Percentiles rank a stretch among this genome's conserved stretches.
Conservation (phyloP, 345 rosid species). For the Populus euphratica region DNA sequence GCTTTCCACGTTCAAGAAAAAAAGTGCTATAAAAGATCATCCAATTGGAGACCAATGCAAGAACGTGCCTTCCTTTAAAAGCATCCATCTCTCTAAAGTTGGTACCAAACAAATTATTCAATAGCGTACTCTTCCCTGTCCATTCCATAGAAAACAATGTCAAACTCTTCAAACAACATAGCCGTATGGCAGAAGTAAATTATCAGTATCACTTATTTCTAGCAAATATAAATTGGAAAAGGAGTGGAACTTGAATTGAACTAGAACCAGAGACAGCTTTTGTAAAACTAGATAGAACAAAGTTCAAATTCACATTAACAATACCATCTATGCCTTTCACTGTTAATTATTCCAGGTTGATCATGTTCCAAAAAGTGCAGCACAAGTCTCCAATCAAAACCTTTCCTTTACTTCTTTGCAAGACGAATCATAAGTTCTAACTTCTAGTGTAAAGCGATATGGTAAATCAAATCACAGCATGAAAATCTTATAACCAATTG, state of each 20-base stretch:
- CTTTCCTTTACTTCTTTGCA: background rate
- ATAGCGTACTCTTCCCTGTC: slow-evolving; percentile 94
- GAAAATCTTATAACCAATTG: background rate
- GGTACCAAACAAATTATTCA: slow-evolving; percentile 84
- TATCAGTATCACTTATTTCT: background rate
- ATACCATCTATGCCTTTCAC: background rate
- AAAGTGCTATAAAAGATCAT: slow-evolving; percentile 1
- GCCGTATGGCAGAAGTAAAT: background rate
- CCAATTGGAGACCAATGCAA: slow-evolving; percentile 8
- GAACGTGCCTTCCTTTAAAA: slow-evolving; percentile 81
- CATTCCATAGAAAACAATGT: slow-evolving; percentile 26
- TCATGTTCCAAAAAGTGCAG: background rate
- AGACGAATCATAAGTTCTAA: background rate
- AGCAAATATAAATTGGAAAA: background rate
- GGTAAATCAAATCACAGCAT: background rate
- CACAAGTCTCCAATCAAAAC: background rate
- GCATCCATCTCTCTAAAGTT: slow-evolving; percentile 99
- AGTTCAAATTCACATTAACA: background rate
- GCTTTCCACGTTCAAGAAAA: too few relatives aligned
- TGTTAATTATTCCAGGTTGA: background rate
- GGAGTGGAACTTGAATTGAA: background rate
- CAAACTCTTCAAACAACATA: slow-evolving; percentile 8
- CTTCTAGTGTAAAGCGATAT: background rate
- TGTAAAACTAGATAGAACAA: background rate
- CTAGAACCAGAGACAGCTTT: background rate